Conservation (phyloP, 1,139 yeast genomes). For the Nakaseomyces delphensis region DNA sequence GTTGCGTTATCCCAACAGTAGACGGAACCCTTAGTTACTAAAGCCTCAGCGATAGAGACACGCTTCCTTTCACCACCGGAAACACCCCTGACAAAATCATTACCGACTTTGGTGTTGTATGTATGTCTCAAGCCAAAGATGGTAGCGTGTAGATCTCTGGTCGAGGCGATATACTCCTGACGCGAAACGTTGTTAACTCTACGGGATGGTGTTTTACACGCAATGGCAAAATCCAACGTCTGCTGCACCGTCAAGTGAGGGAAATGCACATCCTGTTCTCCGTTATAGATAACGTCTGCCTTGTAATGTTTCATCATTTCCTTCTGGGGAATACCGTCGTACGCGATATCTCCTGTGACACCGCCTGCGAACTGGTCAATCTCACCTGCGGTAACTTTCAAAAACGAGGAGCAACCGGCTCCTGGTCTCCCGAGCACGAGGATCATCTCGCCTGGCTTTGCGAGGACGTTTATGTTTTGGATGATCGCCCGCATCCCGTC, state of each 20-base stretch:
- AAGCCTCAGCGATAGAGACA: constrained; percentile 62
- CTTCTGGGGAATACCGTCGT: constrained; percentile 42
- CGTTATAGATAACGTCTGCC: constrained; percentile 45
- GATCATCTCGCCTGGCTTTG: constrained; percentile 51
- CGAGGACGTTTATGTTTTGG: constrained; percentile 36
- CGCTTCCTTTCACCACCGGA: constrained; percentile 84
- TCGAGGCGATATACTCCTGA: constrained; percentile 41
- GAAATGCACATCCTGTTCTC: constrained; percentile 47
- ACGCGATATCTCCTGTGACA: constrained; percentile 32
- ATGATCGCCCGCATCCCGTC: constrained; percentile 36
- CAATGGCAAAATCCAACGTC: constrained; percentile 37
- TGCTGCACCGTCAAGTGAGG: constrained; percentile 47
- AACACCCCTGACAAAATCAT: constrained; percentile 66
- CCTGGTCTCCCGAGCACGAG: constrained; percentile 61
- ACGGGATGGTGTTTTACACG: constrained; percentile 35
- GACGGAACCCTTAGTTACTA: constrained; percentile 42
- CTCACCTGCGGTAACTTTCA: constrained; percentile 49
- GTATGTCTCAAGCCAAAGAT: constrained; percentile 55
- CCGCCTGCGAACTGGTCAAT: constrained; percentile 32
- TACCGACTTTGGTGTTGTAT: constrained; percentile 61
- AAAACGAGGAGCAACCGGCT: constrained; percentile 55
- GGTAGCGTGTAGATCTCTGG: constrained; percentile 43
- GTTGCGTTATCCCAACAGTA: constrained; percentile 61
- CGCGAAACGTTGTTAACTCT: constrained; percentile 36
- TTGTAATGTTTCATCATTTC: constrained; percentile 42